Evolutionary conservation across 495 filamentous ascomycete genomes (phyloP).

Genomic region (Niebla homalea): DNA sequence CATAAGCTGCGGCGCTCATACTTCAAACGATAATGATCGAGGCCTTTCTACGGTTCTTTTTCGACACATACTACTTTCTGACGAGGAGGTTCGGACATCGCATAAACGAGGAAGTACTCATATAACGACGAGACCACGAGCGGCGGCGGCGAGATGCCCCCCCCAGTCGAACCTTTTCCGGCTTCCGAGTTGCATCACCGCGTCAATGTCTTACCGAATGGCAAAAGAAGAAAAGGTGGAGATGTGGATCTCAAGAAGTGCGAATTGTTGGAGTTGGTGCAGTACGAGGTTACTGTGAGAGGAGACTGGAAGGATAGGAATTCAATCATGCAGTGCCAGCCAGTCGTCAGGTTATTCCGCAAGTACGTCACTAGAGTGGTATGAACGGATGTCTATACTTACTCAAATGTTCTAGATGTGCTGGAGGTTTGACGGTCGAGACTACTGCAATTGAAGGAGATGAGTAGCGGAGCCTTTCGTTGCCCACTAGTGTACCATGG

Average conservation of each 20-base stretch:
- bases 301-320: constrained; percentile 33
- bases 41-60: too few species aligned
- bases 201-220: constrained; percentile 34
- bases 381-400: neutral
- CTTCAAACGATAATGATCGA: too few species aligned
- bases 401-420: constrained; percentile 43
- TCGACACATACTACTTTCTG: too few species aligned
- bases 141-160: constrained; percentile 42
- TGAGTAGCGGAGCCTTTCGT: neutral
- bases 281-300: constrained; percentile 64
- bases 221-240: constrained; percentile 37
- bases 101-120: too few species aligned
- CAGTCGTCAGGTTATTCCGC: constrained; percentile 66
- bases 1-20: constrained; percentile 37
- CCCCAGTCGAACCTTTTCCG: constrained; percentile 43
- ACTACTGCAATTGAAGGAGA: constrained; percentile 61
- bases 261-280: constrained; percentile 61
- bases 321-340: constrained; percentile 53
- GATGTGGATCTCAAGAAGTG: constrained; percentile 51
- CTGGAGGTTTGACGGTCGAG: constrained; percentile 63
- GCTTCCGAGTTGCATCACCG: constrained; percentile 34
- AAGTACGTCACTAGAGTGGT: constrained; percentile 36
- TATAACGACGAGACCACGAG: neutral
- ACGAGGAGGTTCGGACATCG: too few species aligned
- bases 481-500: neutral